Conservation (phyloP, 495 filamentous ascomycete species). For the Amniculicola lignicola region DNA sequence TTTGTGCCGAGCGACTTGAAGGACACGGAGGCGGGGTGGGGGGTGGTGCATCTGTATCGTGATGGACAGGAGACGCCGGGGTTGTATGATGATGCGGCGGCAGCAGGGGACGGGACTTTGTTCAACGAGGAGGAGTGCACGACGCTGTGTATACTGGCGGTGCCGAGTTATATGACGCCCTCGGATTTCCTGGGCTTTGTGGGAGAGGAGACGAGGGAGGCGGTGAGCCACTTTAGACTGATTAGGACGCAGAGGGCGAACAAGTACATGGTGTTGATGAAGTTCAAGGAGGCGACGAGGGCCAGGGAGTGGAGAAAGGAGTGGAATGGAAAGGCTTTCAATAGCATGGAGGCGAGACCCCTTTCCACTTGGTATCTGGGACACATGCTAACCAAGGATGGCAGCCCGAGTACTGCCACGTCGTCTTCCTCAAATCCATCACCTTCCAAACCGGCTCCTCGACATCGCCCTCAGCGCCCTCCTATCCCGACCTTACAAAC, state of each 20-base stretch:
- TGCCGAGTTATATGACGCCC: conserved; percentile 87
- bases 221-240: conserved; percentile 94
- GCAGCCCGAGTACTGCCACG: conserved; percentile 93
- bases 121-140: conserved; percentile 66
- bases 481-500: conserved; percentile 58
- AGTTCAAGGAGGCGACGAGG: conserved; percentile 72
- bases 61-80: conserved; percentile 73
- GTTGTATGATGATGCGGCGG: conserved; percentile 42
- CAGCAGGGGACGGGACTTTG: conserved; percentile 26
- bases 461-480: conserved; percentile 42
- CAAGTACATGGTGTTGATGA: conserved; percentile 96
- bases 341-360: conserved; percentile 78
- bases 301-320: conserved; percentile 77
- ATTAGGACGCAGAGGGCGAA: conserved; percentile 84
- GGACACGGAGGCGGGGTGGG: conserved; percentile 82
- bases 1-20: conserved; percentile 72
- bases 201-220: conserved; percentile 80
- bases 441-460: conserved; percentile 55
- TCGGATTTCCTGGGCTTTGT: conserved; percentile 91
- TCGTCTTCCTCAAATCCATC: conserved; percentile 92
- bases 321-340: conserved; percentile 94
- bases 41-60: conserved; percentile 89
- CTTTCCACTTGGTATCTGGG: not conserved
- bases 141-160: conserved; percentile 90
- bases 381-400: conserved; percentile 1